phyloP scores from a whole-genome alignment of 805 yeast genomes.

The Scheffersomyces stipitis region DNA sequence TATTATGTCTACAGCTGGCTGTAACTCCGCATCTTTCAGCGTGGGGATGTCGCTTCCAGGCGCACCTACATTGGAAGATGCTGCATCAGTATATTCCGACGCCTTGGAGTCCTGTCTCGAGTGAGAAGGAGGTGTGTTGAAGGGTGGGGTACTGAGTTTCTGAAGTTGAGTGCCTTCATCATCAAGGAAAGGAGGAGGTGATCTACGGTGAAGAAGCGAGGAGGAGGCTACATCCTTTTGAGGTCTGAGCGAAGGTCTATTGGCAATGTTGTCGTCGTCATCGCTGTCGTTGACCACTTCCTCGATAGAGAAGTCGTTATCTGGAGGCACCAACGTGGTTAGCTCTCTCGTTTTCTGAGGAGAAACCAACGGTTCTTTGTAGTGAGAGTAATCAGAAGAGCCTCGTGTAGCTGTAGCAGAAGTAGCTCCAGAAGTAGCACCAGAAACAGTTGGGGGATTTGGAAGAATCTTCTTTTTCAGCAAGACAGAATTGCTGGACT shows the following conservation, averaged over 20 bases:
- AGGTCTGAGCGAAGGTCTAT: slow-evolving; percentile 9
- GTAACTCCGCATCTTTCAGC: slow-evolving; percentile 10
- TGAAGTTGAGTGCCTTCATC: slow-evolving; percentile 19
- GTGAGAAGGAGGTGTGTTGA: slow-evolving; percentile 14
- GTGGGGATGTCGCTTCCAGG: slow-evolving; percentile 8
- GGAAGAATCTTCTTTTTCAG: slow-evolving; percentile 4
- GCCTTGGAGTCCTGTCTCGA: not conserved
- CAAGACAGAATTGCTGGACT: not conserved
- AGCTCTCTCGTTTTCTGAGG: no score
- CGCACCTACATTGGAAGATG: no score
- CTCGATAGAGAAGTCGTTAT: slow-evolving; percentile 37
- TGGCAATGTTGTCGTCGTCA: slow-evolving; percentile 23
- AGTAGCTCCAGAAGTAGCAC: not conserved
- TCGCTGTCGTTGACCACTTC: slow-evolving; percentile 40
- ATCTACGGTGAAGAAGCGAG: slow-evolving; percentile 1
- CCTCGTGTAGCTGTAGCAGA: no score
- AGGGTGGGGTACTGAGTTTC: slow-evolving; percentile 17
- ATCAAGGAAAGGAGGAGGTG: slow-evolving; percentile 9
- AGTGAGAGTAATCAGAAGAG: no score
- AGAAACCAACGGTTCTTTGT: no score
- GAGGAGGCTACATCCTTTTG: slow-evolving; percentile 1
- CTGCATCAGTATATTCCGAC: not conserved
- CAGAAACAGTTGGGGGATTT: not conserved
- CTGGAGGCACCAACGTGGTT: no score
- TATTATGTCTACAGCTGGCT: slow-evolving; percentile 15